Evolutionary conservation across 495 filamentous ascomycete species (phyloP), one percentile per base, ranked within the genome.

Genomic region (Aspergillus ostianus): DNA sequence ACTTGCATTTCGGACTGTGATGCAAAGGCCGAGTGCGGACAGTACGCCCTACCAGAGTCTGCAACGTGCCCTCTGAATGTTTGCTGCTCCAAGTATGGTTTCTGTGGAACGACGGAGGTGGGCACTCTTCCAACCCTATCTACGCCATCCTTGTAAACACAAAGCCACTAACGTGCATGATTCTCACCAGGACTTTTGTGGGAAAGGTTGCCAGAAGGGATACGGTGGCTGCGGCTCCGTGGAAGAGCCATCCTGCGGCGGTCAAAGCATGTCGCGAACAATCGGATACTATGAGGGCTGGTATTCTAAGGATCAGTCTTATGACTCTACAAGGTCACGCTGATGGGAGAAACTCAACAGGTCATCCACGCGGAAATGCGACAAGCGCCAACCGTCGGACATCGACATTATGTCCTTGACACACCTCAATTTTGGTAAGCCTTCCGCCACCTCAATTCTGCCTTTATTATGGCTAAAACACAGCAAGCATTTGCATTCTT

Each of bases 261-360:
- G 48, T 27, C 29, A 27, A 15, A 52, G 56, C 20, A 58, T 18
- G 23, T 19, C 27, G 29, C 27, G 56, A 46, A 58, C 29, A 4
- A 47, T 58, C 36, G 56, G 56, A 45, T 58, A 58, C 36, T 58
- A 58, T 50, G 56, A 58, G 20, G 48, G 48, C 19, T 58, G 32
- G 56, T 46, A 53, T 50, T 30, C 30, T 2, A 26, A 55, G 45
- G 32, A 12, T 12, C 46, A 47, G 21, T 32, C 18, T 32, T 21
- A 18, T 53, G 7, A 53, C 12, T 41, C 51, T 29, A n/a, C 29
- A 53, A 27, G 20, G 13, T 32, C 27, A 30, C 23, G 21, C 27
- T 53, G 21, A 53, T 53, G 46, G 21, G 18, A 36, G n/a, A 15
- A 44, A 41, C 32, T 58, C 18, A 6, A 10, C 19, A 53, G 51